phyloP scores from a whole-genome alignment of 257 asterid species.

The Phtheirospermum japonicum region DNA sequence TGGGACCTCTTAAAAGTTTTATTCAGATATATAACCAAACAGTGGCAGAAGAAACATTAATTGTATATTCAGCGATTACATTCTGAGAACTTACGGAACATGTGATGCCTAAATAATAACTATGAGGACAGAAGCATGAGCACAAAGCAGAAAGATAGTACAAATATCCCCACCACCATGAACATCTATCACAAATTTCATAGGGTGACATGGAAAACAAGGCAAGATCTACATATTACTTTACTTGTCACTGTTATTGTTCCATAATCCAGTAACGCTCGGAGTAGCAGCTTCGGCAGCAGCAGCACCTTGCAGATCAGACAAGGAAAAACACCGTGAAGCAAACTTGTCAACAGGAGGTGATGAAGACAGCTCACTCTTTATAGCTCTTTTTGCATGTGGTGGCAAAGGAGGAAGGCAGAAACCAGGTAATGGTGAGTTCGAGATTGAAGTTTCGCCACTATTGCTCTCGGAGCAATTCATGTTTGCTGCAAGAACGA shows the following conservation, averaged over 20 bases:
- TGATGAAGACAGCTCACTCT: conserved; percentile 36
- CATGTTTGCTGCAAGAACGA: conserved; percentile 44
- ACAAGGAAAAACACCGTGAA: conserved; percentile 71
- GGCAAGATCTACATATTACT: conserved; percentile 24
- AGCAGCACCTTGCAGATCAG: conserved; percentile 74
- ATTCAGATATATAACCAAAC: conserved; percentile 25
- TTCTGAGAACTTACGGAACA: conserved; percentile 22
- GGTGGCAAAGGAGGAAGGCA: conserved; percentile 82
- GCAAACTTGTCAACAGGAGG: conserved; percentile 49
- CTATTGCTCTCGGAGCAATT: conserved; percentile 46
- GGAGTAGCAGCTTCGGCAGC: conserved; percentile 38
- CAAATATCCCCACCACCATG: conserved; percentile 61
- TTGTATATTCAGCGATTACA: conserved; percentile 36
- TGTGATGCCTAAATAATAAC: conserved; percentile 30
- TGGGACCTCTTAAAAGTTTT: conserved; percentile 5
- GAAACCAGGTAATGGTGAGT: conserved; percentile 46
- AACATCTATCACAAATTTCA: conserved; percentile 34
- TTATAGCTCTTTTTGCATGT: conserved; percentile 42
- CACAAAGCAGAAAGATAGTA: conserved; percentile 26
- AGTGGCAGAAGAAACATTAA: conserved; percentile 26
- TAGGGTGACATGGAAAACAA: conserved; percentile 31
- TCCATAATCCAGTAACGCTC: conserved; percentile 37
- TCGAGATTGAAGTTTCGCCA: conserved; percentile 53
- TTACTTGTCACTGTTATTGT: conserved; percentile 28
- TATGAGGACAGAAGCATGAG: conserved; percentile 15